Percentiles rank a stretch among this genome's conserved stretches.
Conservation (phyloP, 2,329 filamentous ascomycete species). For the Calonectria leucothoes region DNA sequence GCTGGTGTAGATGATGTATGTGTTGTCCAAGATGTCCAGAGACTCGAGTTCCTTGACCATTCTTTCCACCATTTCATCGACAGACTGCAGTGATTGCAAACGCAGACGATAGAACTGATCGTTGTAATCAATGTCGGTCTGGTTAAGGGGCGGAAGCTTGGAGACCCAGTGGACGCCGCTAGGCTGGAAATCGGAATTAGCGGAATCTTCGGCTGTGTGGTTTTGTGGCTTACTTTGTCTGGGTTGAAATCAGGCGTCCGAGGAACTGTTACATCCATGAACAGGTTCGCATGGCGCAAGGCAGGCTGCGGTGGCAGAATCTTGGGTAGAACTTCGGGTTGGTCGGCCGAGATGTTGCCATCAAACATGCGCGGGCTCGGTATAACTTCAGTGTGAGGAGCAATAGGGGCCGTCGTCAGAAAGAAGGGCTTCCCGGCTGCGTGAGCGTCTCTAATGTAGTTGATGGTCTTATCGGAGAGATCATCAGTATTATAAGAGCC, state of each 20-base stretch:
- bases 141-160: slow-evolving; percentile 48
- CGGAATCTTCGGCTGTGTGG: too few relatives aligned
- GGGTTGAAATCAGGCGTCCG: slow-evolving; percentile 75
- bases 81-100: slow-evolving; percentile 43
- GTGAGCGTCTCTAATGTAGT: slow-evolving; percentile 63
- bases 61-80: too few relatives aligned
- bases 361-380: background rate
- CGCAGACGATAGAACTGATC: slow-evolving; percentile 55
- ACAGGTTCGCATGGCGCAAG: slow-evolving; percentile 70
- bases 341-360: too few relatives aligned
- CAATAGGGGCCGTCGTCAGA: slow-evolving; percentile 63
- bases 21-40: background rate
- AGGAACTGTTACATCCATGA: slow-evolving; percentile 68
- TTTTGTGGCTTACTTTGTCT: background rate
- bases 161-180: slow-evolving; percentile 58
- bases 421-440: slow-evolving; percentile 63
- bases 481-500: slow-evolving; percentile 5
- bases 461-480: background rate
- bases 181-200: slow-evolving; percentile 22
- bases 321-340: background rate
- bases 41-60: background rate
- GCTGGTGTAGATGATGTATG: background rate
- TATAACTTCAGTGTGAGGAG: slow-evolving; percentile 45
- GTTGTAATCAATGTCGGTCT: slow-evolving; percentile 47
- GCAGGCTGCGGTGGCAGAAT: slow-evolving; percentile 44